Conservation (phyloP, 2,329 filamentous ascomycete genomes). For the Fonsecaea pugnacius region DNA sequence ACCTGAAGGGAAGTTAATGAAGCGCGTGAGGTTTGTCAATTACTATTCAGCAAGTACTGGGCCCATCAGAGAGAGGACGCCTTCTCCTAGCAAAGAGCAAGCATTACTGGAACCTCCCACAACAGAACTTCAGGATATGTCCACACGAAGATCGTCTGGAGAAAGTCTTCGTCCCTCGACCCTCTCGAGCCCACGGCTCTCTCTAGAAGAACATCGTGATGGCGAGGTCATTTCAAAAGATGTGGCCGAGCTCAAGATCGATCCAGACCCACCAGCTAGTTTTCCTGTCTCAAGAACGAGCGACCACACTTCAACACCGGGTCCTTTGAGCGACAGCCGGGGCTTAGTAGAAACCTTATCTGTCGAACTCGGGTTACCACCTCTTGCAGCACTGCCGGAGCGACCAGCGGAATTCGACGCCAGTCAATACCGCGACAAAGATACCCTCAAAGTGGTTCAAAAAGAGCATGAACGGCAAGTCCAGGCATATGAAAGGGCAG, state of each 20-base stretch:
- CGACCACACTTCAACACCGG: not conserved
- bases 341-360: not conserved
- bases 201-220: constrained; percentile 53
- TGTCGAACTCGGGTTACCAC: constrained; percentile 45
- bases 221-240: constrained; percentile 42
- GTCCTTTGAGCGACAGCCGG: not conserved
- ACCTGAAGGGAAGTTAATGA: constrained; percentile 39
- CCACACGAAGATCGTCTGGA: constrained; percentile 9
- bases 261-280: constrained; percentile 11
- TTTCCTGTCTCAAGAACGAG: constrained; percentile 10
- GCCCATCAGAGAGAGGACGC: constrained; percentile 58
- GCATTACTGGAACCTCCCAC: constrained; percentile 13
- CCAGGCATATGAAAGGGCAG: constrained; percentile 68
- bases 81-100: constrained; percentile 2
- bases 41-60: constrained; percentile 90
- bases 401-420: constrained; percentile 63
- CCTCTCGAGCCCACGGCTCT: constrained; percentile 48
- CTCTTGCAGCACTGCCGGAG: constrained; percentile 58
- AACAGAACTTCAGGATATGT: constrained; percentile 3
- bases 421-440: constrained; percentile 64
- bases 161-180: constrained; percentile 21
- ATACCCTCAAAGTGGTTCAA: constrained; percentile 68
- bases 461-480: constrained; percentile 67
- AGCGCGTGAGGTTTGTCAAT: constrained; percentile 76
- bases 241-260: constrained; percentile 38